phyloP scores from a whole-genome alignment of 2,329 filamentous ascomycete species.

The Calonectria honghensis region DNA sequence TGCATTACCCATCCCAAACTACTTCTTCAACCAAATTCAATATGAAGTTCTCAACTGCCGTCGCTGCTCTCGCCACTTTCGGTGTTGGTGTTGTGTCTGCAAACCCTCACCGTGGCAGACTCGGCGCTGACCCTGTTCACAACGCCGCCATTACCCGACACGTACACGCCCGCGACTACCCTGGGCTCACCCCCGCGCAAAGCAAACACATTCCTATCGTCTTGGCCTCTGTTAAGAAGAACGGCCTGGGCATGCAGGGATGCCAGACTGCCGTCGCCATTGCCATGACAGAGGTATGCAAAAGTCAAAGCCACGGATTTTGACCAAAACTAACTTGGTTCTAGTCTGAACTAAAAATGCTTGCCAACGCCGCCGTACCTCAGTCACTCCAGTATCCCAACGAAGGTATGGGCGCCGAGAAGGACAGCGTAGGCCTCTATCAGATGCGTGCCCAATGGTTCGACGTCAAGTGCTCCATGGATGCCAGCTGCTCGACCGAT shows the following conservation, averaged over 20 bases:
- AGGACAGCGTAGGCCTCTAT: slow-evolving; percentile 17
- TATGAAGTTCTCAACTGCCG: neutral
- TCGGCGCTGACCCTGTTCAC: neutral
- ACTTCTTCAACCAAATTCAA: neutral
- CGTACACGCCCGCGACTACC: neutral
- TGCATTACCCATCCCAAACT: neutral
- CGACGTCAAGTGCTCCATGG: neutral
- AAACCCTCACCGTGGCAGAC: neutral
- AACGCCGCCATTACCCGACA: neutral
- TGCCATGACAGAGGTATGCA: slow-evolving; percentile 8
- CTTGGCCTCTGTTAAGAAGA: neutral
- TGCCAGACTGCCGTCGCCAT: slow-evolving; percentile 5
- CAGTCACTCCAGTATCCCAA: neutral
- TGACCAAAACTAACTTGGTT: neutral
- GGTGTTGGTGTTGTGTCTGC: neutral
- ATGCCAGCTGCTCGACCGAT: neutral
- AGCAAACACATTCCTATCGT: neutral
- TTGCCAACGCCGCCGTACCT: neutral
- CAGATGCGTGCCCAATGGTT: slow-evolving; percentile 5
- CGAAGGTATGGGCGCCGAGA: slow-evolving; percentile 11
- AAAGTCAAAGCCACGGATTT: neutral
- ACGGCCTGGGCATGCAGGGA: neutral
- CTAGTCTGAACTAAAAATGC: slow-evolving; percentile 1
- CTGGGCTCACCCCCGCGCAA: neutral
- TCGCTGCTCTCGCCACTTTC: neutral